phyloP scores from a whole-genome alignment of 2,329 filamentous ascomycete species.

The Mycogone perniciosa region DNA sequence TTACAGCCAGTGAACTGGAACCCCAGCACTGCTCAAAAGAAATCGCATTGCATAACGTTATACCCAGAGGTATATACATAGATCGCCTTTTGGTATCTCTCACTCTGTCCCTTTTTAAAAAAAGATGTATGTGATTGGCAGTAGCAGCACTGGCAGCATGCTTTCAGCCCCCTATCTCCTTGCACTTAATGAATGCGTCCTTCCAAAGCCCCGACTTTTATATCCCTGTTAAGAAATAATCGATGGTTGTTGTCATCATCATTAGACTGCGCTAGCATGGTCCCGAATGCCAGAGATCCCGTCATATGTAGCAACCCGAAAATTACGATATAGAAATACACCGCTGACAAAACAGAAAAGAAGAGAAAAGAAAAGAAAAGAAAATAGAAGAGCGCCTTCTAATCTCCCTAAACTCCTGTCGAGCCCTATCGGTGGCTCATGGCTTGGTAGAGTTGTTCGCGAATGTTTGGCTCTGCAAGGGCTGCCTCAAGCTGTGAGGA shows the following conservation, averaged over 20 bases:
- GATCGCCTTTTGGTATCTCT: neutral
- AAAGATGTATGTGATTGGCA: too few species aligned
- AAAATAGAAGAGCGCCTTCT: neutral
- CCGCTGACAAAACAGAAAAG: neutral
- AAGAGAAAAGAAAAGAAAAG: neutral
- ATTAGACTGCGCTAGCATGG: too few species aligned
- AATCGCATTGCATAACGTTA: neutral
- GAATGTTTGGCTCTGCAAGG: constrained; percentile 18
- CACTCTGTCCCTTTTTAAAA: neutral
- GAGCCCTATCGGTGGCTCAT: constrained; percentile 15
- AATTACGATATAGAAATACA: neutral
- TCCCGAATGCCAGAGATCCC: too few species aligned
- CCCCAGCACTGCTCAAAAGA: neutral
- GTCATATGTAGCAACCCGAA: too few species aligned
- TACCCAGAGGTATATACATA: neutral
- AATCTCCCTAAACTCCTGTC: too few species aligned
- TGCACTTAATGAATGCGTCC: too few species aligned
- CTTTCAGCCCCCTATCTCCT: too few species aligned
- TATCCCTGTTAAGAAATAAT: too few species aligned
- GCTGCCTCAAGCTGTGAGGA: constrained; percentile 18
- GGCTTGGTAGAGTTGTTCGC: constrained; percentile 19
- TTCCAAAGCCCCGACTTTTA: too few species aligned
- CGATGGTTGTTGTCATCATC: too few species aligned
- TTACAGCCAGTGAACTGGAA: neutral
- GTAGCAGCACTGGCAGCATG: too few species aligned